A percentile compares a stretch with the other conserved stretches of the same genome.
Conservation (phyloP, 177 flowering plant genomes). For the Telopea speciosissima region DNA sequence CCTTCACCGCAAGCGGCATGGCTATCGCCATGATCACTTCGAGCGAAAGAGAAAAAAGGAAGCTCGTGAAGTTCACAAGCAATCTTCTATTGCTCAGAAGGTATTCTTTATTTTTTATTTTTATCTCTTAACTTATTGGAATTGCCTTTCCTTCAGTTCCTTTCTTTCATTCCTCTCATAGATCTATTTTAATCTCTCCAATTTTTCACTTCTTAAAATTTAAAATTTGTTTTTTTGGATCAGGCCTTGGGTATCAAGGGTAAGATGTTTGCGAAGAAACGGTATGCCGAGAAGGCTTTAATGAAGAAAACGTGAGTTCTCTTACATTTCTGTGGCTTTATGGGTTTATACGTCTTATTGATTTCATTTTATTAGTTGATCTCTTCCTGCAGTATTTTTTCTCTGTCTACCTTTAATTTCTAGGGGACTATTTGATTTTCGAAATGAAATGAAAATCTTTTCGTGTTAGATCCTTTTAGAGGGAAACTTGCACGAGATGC, state of each 20-base stretch:
- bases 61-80: constrained; percentile 91
- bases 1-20: constrained; percentile 77
- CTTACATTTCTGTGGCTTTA: not conserved
- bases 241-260: constrained; percentile 95
- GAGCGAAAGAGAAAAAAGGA: constrained; percentile 97
- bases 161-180: too few relatives aligned
- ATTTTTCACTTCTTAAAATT: not conserved
- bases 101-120: constrained; percentile 22
- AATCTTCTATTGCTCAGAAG: constrained; percentile 66
- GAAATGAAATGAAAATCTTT: too few relatives aligned
- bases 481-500: too few relatives aligned
- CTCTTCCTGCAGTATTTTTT: too few relatives aligned
- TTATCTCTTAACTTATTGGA: not conserved
- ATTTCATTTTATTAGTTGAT: too few relatives aligned
- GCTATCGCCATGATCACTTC: constrained; percentile 81
- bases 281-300: constrained; percentile 75
- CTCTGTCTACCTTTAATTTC: too few relatives aligned
- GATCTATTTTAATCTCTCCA: too few relatives aligned
- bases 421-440: too few relatives aligned
- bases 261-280: constrained; percentile 85
- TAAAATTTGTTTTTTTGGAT: constrained; percentile 14
- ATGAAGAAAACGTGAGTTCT: constrained; percentile 96
- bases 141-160: too few relatives aligned
- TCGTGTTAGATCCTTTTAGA: too few relatives aligned
- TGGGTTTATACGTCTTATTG: not conserved